Base-by-base conservation (phyloP, 2,329 filamentous ascomycete genomes). In the Colletotrichum sp. region DNA sequence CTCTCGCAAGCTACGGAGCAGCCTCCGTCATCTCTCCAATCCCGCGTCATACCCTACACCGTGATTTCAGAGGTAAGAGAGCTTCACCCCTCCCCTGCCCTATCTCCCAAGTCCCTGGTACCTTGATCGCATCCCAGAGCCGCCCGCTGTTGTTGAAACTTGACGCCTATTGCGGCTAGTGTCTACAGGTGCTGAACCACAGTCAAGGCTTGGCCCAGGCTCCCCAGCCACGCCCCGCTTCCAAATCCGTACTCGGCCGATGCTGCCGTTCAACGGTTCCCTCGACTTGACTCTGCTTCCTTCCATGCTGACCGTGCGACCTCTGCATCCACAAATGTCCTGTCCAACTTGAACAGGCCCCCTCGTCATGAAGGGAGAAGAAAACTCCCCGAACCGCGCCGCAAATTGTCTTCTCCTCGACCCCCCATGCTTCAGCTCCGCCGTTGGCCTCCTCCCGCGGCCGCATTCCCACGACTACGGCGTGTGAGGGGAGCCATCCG, bases 191-290 rank as follows among this genome's bases (percentile, higher is more conserved):
- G 70, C 64, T 64, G 64, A 68, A 64, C 73, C 70, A 73, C 73
- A 65, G 39, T 52, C 64, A 68, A 21, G 43, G 28, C 73, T 60
- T 71, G 52, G 72, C 48, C 30, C 32, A 57, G 21, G 30, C 28
- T 65, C 57, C 73, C 59, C 73, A 75, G 73, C 73, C 73, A 73
- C 64, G 64, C 26, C 59, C 59, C 43, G 59, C 32, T 65, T 68
- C 73, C 70, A 68, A 60, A 75, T 73, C 57, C 32, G 34, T 65
- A 64, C 70, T 59, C 59, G 57, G 70, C 73, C 73, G 70, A 57
- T 43, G 63, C 32, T 64, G 36, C 63, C 34, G 43, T 30, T 68
- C 64, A 65, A 67, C 68, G 36, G 26, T 61, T 69, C 68, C 30
- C 36, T 63, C 48, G 32, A 43, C 69, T 52, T 60, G 24, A 57